Base-by-base conservation (phyloP, 495 filamentous ascomycete species). In the Hypomontagnella submonticulosa region DNA sequence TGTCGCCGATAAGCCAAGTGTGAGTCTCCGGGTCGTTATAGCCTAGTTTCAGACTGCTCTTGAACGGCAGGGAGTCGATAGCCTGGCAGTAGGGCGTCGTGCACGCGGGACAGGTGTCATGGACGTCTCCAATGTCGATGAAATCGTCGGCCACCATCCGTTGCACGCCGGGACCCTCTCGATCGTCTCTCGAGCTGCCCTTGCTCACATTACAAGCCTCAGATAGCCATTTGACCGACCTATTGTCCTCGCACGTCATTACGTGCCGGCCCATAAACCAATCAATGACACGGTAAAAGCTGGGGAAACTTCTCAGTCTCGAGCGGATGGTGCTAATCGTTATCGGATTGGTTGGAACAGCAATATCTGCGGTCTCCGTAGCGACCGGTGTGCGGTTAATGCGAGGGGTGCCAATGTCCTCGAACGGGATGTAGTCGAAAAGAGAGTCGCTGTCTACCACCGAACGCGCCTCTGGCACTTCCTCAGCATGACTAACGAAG, bases 31-130 rank as follows among this genome's bases (percentile, higher is more conserved):
- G 18, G 18, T 72, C 70, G 27, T 72, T 70, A 13, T 72, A 67
- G 3, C 38, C 33, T 0, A 70, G 59, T 23, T 42, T 70, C 4
- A 72, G 30, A 23, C 63, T 72, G 18, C 67, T 66, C 42, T 57
- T 62, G 30, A 72, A 72, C 1, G 70, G 66, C 7, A 72, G 34
- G 3, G 70, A 70, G 23, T 70, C 70, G 23, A 67, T 33, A 8
- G 66, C 66, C 44, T 70, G 63, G 11, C 52, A 62, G 11, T 70
- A 72, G 9, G 70, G 52, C 5, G 70, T 70, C 9, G 67, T 60
- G 40, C 70, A 72, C 4, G 70, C 67, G 1, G 70, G 70, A 20
- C 67, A 72, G 9, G 65, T 67, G 36, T 72, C 70, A 10, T 65
- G 56, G 10, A 72, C 63, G n/a, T 72, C 70, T n/a, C 67, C 57